Conservation (phyloP, 139 green algal genomes). For the Microglena sp. region DNA sequence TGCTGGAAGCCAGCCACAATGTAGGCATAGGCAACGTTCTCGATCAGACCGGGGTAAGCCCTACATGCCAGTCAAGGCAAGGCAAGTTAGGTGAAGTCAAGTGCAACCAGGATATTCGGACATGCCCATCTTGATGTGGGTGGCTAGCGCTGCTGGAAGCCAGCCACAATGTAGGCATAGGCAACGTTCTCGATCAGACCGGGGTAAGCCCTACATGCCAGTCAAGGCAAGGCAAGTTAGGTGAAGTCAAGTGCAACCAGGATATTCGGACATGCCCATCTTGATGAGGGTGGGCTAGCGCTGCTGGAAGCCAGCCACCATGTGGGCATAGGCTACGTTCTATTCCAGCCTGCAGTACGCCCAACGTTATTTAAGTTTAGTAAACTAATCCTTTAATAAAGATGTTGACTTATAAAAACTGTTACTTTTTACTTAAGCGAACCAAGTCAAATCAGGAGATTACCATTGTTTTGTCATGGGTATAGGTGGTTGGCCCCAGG, state of each 20-base stretch:
- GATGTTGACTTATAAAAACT: too few relatives aligned
- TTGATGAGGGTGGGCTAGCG: background rate
- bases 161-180: background rate
- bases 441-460: too few relatives aligned
- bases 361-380: too few relatives aligned
- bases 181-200: background rate
- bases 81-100: background rate
- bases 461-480: too few relatives aligned
- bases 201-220: background rate
- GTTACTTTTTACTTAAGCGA: too few relatives aligned
- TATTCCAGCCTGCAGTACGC: background rate
- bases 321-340: background rate
- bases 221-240: background rate
- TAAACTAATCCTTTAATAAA: too few relatives aligned
- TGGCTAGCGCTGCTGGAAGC: background rate
- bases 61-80: background rate
- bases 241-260: background rate
- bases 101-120: background rate
- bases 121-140: background rate
- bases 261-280: background rate
- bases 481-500: too few relatives aligned
- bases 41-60: background rate
- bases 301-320: background rate
- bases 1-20: background rate
- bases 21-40: background rate